Evolutionary conservation across 2,329 filamentous ascomycete species (phyloP).

Genomic region (Colletotrichum tabaci): DNA sequence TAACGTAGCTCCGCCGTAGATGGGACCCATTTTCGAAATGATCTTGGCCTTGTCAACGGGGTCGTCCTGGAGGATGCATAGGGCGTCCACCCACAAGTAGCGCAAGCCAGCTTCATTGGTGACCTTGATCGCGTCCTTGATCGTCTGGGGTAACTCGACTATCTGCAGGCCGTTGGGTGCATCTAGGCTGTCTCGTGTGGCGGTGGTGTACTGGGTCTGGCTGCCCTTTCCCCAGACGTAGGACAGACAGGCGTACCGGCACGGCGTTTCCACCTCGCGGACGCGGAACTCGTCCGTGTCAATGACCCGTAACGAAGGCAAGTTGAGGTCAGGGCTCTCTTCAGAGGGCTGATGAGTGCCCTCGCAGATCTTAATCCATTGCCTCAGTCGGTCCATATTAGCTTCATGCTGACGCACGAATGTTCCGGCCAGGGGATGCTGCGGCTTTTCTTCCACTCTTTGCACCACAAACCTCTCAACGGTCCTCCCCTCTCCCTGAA

Average conservation of each 20-base stretch:
- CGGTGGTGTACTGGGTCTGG: not conserved
- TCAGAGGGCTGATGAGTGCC: not conserved
- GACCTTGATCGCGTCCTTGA: conserved; percentile 8
- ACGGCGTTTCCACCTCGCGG: not conserved
- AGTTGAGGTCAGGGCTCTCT: not conserved
- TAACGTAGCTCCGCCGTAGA: not conserved
- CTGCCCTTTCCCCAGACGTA: not conserved
- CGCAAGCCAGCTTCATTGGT: conserved; percentile 1
- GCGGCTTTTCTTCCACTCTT: not conserved
- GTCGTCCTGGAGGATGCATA: conserved; percentile 8
- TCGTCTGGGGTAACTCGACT: not conserved
- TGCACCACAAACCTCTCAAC: not conserved
- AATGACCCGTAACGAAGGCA: not conserved
- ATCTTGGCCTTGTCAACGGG: not conserved
- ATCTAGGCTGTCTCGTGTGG: not conserved
- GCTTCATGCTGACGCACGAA: not conserved
- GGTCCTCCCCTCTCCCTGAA: not conserved
- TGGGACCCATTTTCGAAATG: not conserved
- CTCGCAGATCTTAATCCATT: not conserved
- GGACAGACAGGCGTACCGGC: not conserved
- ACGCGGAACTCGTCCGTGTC: not conserved
- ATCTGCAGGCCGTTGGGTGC: not conserved
- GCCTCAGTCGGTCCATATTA: not conserved
- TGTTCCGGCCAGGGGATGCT: not conserved
- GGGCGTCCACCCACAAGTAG: conserved; percentile 6